Base-by-base conservation (phyloP, 257 asterid genomes). In the Linderniella brevidens region DNA sequence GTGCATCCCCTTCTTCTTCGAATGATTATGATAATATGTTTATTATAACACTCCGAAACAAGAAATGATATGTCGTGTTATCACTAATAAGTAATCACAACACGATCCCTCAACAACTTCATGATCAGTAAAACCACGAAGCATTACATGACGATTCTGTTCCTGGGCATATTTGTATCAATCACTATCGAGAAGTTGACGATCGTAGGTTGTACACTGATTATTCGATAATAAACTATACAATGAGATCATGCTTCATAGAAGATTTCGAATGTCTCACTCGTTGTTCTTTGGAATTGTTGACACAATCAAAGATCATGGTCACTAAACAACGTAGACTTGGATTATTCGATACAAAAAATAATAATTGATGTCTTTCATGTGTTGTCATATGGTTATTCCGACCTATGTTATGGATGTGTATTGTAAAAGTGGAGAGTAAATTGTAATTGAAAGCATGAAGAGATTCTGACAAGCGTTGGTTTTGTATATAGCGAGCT, bases 171-270 rank as follows among this genome's bases (percentile, higher is more conserved):
- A 13, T 11, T 11, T 13, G 2, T 11, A 13, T 40, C 15, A 11
- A 40, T 40, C 44, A 9, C 9, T 3, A 13, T 40, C 44, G 44
- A 13, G 44, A 11, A 40, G 44, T 9, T 11, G 44, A 3, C 4
- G 44, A 40, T 11, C 44, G 44, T 40, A 11, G 3, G 44, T 40
- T 40, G 32, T 25, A 25, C 44, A 40, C 3, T 40, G 44, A 40
- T 40, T 40, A 40, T 40, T 40, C 9, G 44, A 40, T 25, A 13
- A 40, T 9, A 3, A 3, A 40, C 13, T 13, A 4, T 40, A 40
- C 44, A 40, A 40, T 40, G 44, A 40, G 44, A 9, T 40, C 44
- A 40, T 40, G 44, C 9, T 40, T 40, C 44, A 9, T 11, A n/a
- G 44, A 13, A 3, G 44, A 11, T 11, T 2, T 40, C 44, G 44